Conservation (phyloP, 1,284 basidiomycete genomes). For the Malassezia yamatoensis region DNA sequence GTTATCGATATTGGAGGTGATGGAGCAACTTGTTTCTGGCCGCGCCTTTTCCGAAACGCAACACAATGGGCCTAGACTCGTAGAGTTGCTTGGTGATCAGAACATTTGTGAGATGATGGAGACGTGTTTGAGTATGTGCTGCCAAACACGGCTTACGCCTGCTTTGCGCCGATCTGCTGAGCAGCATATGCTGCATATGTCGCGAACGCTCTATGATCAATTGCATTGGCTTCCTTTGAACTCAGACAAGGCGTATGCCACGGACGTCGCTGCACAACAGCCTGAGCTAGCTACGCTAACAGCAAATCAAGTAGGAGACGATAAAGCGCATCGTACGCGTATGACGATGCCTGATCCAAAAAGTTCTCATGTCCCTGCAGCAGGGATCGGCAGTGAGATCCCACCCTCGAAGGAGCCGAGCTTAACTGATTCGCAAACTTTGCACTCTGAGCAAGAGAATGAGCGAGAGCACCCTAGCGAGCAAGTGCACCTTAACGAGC, state of each 20-base stretch:
- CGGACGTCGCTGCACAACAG: conserved; percentile 20
- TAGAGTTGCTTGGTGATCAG: conserved; percentile 58
- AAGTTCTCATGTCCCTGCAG: conserved; percentile 39
- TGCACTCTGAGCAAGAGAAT: no score
- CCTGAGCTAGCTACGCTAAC: conserved; percentile 36
- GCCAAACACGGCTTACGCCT: conserved; percentile 86
- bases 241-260: conserved; percentile 34
- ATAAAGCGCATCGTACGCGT: conserved; percentile 25
- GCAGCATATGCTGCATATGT: conserved; percentile 78
- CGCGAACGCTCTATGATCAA: conserved; percentile 68
- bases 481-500: no score
- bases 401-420: no score
- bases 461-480: not conserved
- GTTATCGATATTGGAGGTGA: conserved; percentile 79
- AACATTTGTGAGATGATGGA: conserved; percentile 97
- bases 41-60: conserved; percentile 32
- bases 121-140: conserved; percentile 91
- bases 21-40: conserved; percentile 66
- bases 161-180: conserved; percentile 84
- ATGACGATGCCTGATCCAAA: conserved; percentile 49
- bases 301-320: conserved; percentile 28
- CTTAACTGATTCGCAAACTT: no score
- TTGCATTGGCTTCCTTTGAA: conserved; percentile 55
- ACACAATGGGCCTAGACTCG: conserved; percentile 15
- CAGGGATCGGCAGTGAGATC: conserved; percentile 21